phyloP scores from a whole-genome alignment of 208 protist genomes.

The Tritrichomonas musculus region DNA sequence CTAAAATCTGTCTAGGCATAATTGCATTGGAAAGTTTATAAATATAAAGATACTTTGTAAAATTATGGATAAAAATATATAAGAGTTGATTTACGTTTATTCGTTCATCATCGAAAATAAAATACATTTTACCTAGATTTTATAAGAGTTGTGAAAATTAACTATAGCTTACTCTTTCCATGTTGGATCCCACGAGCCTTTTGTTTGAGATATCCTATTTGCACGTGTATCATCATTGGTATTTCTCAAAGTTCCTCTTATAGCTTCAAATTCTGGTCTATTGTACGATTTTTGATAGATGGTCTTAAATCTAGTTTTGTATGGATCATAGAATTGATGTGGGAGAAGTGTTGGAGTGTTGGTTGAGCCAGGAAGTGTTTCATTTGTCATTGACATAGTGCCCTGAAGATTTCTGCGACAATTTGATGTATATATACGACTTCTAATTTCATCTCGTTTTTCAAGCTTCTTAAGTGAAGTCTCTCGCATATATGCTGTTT shows the following conservation, averaged over 20 bases:
- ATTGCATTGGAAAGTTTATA: too few relatives aligned
- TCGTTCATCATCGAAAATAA: too few relatives aligned
- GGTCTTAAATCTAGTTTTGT: constrained; percentile 20
- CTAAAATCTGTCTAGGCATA: too few relatives aligned
- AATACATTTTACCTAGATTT: too few relatives aligned
- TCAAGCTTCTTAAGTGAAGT: neutral
- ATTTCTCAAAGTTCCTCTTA: neutral
- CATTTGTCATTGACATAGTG: neutral
- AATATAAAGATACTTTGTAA: too few relatives aligned
- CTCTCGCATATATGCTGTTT: neutral
- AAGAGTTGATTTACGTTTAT: too few relatives aligned
- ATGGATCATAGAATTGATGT: constrained; percentile 5
- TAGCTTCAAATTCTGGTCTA: constrained; percentile 12
- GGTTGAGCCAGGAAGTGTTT: neutral
- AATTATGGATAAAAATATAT: too few relatives aligned
- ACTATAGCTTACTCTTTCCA: too few relatives aligned
- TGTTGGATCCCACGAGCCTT: too few relatives aligned
- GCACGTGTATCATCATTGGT: too few relatives aligned
- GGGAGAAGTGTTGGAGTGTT: neutral
- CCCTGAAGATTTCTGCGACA: neutral
- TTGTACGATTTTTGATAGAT: constrained; percentile 11
- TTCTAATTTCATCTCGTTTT: neutral
- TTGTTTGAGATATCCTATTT: too few relatives aligned
- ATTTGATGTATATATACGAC: neutral
- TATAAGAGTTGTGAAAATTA: too few relatives aligned